Evolutionary conservation across 768 basidiomycete species (phyloP).

Genomic region (Leccinum barrowsii): DNA sequence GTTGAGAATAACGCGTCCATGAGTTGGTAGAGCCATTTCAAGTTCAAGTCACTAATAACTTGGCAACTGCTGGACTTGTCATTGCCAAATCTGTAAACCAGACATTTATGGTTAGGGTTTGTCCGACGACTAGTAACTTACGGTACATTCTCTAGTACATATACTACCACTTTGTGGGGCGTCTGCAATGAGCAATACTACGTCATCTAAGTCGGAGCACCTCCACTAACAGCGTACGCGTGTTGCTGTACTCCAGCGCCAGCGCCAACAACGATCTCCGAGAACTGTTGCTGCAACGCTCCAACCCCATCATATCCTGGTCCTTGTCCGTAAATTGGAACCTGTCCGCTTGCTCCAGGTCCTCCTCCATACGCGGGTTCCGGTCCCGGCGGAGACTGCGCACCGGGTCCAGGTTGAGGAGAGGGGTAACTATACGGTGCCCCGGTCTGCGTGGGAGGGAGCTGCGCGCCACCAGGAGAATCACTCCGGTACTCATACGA

Average conservation of each 20-base stretch:
- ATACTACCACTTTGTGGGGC: not conserved
- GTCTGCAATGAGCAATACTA: not conserved
- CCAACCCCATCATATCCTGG: slow-evolving; percentile 24
- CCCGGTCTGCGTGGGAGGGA: slow-evolving; percentile 2
- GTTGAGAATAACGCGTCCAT: slow-evolving; percentile 81
- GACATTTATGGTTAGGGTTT: slow-evolving; percentile 23
- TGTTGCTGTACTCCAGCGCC: slow-evolving; percentile 22
- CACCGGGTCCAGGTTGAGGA: slow-evolving; percentile 7
- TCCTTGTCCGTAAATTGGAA: slow-evolving; percentile 14
- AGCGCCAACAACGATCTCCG: slow-evolving; percentile 28
- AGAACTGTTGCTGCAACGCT: slow-evolving; percentile 28
- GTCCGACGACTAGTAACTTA: not conserved
- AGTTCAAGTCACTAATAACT: not conserved
- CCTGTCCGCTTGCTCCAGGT: slow-evolving; percentile 20
- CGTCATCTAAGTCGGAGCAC: slow-evolving; percentile 14
- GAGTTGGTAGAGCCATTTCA: slow-evolving; percentile 77
- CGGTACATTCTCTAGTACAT: not conserved
- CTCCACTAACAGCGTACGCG: slow-evolving; percentile 18
- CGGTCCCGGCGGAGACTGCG: slow-evolving; percentile 16
- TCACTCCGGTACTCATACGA: slow-evolving; percentile 22
- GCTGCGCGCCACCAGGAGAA: slow-evolving; percentile 1
- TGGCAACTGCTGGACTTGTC: not conserved
- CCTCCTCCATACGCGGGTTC: slow-evolving; percentile 18
- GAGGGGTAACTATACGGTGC: slow-evolving; percentile 18
- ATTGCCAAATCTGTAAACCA: not conserved